phyloP scores from a whole-genome alignment of 768 basidiomycete species.

The Agaricus blazei region DNA sequence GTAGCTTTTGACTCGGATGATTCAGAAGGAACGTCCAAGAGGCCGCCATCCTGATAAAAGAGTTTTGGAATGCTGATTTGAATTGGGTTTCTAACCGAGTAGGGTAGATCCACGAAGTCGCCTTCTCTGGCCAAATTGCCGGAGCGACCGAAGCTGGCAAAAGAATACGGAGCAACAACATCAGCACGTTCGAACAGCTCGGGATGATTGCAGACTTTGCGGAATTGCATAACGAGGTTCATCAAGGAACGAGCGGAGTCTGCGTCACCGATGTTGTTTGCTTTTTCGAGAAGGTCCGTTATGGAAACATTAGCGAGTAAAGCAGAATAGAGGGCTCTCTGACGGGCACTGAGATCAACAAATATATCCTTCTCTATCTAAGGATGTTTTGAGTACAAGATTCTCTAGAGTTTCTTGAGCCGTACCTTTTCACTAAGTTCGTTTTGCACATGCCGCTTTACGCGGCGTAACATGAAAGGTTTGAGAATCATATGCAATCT shows the following conservation, averaged over 20 bases:
- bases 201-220: slow-evolving; percentile 98
- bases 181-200: slow-evolving; percentile 97
- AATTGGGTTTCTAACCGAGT: slow-evolving; percentile 87
- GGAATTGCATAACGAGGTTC: slow-evolving; percentile 99
- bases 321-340: slow-evolving; percentile 85
- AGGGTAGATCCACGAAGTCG: slow-evolving; percentile 76
- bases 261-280: slow-evolving; percentile 84
- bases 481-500: slow-evolving; percentile 98
- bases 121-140: slow-evolving; percentile 83
- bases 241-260: slow-evolving; percentile 92
- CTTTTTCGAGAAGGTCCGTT: slow-evolving; percentile 89
- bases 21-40: slow-evolving; percentile 61
- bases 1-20: slow-evolving; percentile 42
- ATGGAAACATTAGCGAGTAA: slow-evolving; percentile 92
- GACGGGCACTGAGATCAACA: slow-evolving; percentile 90
- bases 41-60: slow-evolving; percentile 72
- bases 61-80: slow-evolving; percentile 70
- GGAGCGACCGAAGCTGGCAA: slow-evolving; percentile 75
- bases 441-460: slow-evolving; percentile 99
- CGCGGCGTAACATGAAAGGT: slow-evolving; percentile 96
- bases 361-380: slow-evolving; percentile 96
- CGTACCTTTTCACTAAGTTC: slow-evolving; percentile 95
- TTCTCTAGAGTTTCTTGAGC: neutral
- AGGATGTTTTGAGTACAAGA: neutral
- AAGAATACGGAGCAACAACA: slow-evolving; percentile 89